Percentiles rank a stretch among this genome's conserved stretches.
These are phyloP conservation scores for Cyclotella atomus DNA, from an alignment of 108 stramenopile species.

Conservation along the genomic window DNA sequence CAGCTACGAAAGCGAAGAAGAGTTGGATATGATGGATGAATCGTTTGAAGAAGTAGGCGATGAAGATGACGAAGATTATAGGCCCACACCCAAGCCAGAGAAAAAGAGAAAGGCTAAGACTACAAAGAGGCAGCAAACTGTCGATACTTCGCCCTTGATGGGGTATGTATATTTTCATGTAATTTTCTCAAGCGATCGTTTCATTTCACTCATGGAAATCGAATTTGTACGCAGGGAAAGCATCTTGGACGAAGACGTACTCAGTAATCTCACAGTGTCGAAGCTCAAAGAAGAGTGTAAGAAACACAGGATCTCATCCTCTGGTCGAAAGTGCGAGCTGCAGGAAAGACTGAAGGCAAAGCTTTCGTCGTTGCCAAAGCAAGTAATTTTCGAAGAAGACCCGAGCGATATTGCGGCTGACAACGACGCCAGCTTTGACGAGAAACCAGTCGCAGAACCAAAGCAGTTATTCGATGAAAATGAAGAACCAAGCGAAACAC, in stretches of 20 bases:
- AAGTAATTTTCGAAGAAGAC: constrained; percentile 30
- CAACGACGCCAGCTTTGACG: constrained; percentile 1
- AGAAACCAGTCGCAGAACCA: constrained; percentile 10
- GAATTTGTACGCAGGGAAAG: constrained; percentile 8
- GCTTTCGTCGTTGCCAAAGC: constrained; percentile 9
- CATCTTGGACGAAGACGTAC: constrained; percentile 24
- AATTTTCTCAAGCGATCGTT: background rate
- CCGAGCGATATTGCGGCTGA: background rate
- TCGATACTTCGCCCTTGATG: background rate
- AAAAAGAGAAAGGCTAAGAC: constrained; percentile 4
- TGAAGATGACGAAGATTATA: constrained; percentile 40
- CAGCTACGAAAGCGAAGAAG: constrained; percentile 32
- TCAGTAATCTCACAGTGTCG: constrained; percentile 36
- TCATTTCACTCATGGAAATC: background rate
- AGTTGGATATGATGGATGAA: constrained; percentile 43
- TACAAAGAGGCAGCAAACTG: constrained; percentile 5
- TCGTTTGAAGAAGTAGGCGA: constrained; percentile 43
- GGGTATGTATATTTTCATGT: background rate
- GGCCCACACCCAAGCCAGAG: constrained; percentile 41
- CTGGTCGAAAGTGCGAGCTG: constrained; percentile 52
- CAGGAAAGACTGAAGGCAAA: constrained; percentile 28
- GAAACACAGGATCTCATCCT: constrained; percentile 27
- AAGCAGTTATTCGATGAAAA: constrained; percentile 19
- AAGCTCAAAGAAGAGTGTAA: constrained; percentile 35
- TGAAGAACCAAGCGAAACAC: background rate